Percentiles rank a stretch among this genome's conserved stretches.
phyloP scores from a whole-genome alignment of 306 rosid genomes.

The Castanea sativa region DNA sequence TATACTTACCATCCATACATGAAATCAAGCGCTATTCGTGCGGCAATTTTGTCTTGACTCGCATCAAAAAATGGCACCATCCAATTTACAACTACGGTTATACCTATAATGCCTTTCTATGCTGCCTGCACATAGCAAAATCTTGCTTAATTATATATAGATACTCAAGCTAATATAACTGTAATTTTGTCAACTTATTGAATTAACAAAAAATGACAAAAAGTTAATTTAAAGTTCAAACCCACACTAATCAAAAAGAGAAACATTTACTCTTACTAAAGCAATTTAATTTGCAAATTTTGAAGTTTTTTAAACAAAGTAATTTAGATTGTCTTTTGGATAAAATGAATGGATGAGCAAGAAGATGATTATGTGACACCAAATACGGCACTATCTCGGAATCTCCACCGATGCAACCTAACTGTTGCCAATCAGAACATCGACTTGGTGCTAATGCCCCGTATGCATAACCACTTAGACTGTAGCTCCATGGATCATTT shows the following conservation, averaged over 20 bases:
- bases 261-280: too few species aligned
- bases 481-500: slow-evolving; percentile 33
- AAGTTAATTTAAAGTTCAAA: too few species aligned
- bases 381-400: slow-evolving; percentile 54
- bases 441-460: slow-evolving; percentile 27
- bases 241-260: too few species aligned
- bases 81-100: slow-evolving; percentile 38
- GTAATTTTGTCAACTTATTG: too few species aligned
- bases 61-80: slow-evolving; percentile 29
- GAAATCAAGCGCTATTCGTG: slow-evolving; percentile 42
- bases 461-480: slow-evolving; percentile 23
- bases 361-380: slow-evolving; percentile 45
- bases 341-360: slow-evolving; percentile 28
- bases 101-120: slow-evolving; percentile 60
- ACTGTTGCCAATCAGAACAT: slow-evolving; percentile 43
- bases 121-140: slow-evolving; percentile 1
- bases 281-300: too few species aligned
- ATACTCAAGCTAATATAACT: too few species aligned
- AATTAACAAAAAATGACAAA: too few species aligned
- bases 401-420: slow-evolving; percentile 42
- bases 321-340: too few species aligned
- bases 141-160: neutral
- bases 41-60: slow-evolving; percentile 29
- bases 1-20: neutral
- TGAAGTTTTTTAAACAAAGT: too few species aligned